Evolutionary conservation across 2,329 filamentous ascomycete species (phyloP).

Genomic region (Gaeumannomyces tritici): DNA sequence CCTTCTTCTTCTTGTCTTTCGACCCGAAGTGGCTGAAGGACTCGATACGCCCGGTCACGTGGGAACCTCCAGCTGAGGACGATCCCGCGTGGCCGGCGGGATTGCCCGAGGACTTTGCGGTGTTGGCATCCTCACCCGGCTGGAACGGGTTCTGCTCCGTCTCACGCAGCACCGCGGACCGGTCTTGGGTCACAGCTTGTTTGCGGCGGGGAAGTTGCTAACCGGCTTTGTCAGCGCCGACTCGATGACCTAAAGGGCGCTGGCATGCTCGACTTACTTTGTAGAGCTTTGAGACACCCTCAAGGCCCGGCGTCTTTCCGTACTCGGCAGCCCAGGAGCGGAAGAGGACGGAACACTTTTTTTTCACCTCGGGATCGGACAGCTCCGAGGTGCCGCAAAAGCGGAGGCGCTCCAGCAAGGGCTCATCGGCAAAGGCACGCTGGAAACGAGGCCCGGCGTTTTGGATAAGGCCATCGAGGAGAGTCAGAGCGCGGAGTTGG

Average conservation of each 20-base stretch:
- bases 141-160: slow-evolving; percentile 61
- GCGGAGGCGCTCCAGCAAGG: slow-evolving; percentile 80
- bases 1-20: slow-evolving; percentile 39
- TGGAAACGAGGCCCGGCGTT: slow-evolving; percentile 88
- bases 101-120: slow-evolving; percentile 6
- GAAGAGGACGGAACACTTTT: slow-evolving; percentile 82
- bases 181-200: slow-evolving; percentile 63
- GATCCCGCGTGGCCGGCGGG: slow-evolving; percentile 10
- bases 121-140: slow-evolving; percentile 37
- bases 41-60: slow-evolving; percentile 20
- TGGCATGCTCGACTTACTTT: slow-evolving; percentile 28
- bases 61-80: slow-evolving; percentile 9
- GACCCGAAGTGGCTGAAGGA: slow-evolving; percentile 31
- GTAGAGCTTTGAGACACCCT: slow-evolving; percentile 71
- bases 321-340: slow-evolving; percentile 78
- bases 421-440: slow-evolving; percentile 79
- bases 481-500: slow-evolving; percentile 77
- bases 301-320: slow-evolving; percentile 69
- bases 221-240: background rate
- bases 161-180: slow-evolving; percentile 75
- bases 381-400: slow-evolving; percentile 78
- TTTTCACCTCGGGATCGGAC: slow-evolving; percentile 75
- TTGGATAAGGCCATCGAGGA: slow-evolving; percentile 88
- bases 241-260: no score
- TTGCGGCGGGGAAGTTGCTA: slow-evolving; percentile 58